A percentile compares a stretch with the other conserved stretches of the same genome.
Evolutionary conservation across 2,329 filamentous ascomycete genomes (phyloP).

Genomic region (Verticillium nonalfalfae): DNA sequence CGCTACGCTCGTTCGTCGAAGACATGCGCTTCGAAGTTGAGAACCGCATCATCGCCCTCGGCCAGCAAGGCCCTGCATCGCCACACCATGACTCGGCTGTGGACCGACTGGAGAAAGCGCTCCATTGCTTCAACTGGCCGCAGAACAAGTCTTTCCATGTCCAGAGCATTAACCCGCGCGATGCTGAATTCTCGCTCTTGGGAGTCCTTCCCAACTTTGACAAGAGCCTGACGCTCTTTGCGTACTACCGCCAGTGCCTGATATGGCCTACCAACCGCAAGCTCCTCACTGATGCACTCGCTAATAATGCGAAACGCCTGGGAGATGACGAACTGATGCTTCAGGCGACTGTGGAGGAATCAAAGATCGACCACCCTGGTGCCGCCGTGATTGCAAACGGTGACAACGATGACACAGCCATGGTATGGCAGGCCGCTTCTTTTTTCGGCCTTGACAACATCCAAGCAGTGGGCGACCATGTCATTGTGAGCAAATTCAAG

Average conservation of each 20-base stretch:
- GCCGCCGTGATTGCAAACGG: neutral
- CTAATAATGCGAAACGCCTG: neutral
- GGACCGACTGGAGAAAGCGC: slow-evolving; percentile 4
- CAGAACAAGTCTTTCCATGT: neutral
- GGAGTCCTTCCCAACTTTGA: slow-evolving; percentile 10
- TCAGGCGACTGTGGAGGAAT: slow-evolving; percentile 15
- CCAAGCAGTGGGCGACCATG: neutral
- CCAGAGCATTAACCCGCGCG: slow-evolving; percentile 3
- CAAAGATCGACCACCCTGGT: neutral
- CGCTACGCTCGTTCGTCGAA: slow-evolving; percentile 40
- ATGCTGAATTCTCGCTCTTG: slow-evolving; percentile 1
- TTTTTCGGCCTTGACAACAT: neutral
- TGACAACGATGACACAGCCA: neutral
- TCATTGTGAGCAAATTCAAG: neutral
- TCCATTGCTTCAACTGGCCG: slow-evolving; percentile 10
- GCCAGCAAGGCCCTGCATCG: slow-evolving; percentile 10
- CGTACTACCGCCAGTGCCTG: slow-evolving; percentile 4
- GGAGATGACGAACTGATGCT: slow-evolving; percentile 13
- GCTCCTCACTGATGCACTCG: neutral
- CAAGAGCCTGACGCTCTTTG: slow-evolving; percentile 8
- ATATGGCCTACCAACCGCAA: neutral
- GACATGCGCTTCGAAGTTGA: slow-evolving; percentile 43
- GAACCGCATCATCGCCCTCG: slow-evolving; percentile 25
- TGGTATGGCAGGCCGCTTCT: neutral
- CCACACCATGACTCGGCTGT: neutral